phyloP scores from a whole-genome alignment of 2,329 filamentous ascomycete genomes.

The Pseudopyrenochaeta lycopersici region DNA sequence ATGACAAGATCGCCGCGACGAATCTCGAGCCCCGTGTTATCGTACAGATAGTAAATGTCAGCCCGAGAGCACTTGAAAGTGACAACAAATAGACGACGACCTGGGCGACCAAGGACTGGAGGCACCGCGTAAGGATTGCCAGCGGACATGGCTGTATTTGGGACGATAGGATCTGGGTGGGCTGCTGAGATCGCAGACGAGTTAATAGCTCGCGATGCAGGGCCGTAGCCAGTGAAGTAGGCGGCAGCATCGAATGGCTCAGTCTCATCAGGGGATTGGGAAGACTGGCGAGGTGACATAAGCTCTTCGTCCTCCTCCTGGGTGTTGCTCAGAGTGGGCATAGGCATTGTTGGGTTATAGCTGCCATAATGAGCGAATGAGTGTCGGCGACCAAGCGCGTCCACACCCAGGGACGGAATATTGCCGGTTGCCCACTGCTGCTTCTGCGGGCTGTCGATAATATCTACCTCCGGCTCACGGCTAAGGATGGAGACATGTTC shows the following conservation, averaged over 20 bases:
- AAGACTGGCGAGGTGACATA: slow-evolving; percentile 33
- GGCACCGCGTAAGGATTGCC: slow-evolving; percentile 48
- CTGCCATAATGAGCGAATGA: slow-evolving; percentile 68
- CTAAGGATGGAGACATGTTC: slow-evolving; percentile 38
- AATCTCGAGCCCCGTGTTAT: slow-evolving; percentile 90
- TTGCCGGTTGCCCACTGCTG: slow-evolving; percentile 41
- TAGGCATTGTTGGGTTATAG: slow-evolving; percentile 34
- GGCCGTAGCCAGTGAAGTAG: slow-evolving; percentile 50
- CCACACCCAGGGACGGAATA: slow-evolving; percentile 28
- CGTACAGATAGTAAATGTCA: slow-evolving; percentile 96
- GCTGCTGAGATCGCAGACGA: slow-evolving; percentile 47
- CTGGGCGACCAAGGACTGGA: slow-evolving; percentile 37
- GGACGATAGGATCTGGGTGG: slow-evolving; percentile 43
- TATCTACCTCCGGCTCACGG: slow-evolving; percentile 34
- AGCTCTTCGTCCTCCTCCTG: slow-evolving; percentile 43
- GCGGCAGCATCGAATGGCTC: slow-evolving; percentile 58
- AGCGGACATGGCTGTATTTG: slow-evolving; percentile 29
- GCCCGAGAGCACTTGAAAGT: slow-evolving; percentile 96
- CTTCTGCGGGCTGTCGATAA: slow-evolving; percentile 32
- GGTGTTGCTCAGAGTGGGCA: slow-evolving; percentile 39
- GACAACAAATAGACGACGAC: slow-evolving; percentile 76
- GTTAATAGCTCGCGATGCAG: slow-evolving; percentile 46
- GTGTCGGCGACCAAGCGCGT: slow-evolving; percentile 75
- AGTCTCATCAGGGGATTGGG: slow-evolving; percentile 63
- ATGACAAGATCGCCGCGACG: slow-evolving; percentile 95